Percentiles rank a stretch among this genome's conserved stretches.
Conservation (phyloP, 2,329 filamentous ascomycete species). For the Lecanosticta acicola region DNA sequence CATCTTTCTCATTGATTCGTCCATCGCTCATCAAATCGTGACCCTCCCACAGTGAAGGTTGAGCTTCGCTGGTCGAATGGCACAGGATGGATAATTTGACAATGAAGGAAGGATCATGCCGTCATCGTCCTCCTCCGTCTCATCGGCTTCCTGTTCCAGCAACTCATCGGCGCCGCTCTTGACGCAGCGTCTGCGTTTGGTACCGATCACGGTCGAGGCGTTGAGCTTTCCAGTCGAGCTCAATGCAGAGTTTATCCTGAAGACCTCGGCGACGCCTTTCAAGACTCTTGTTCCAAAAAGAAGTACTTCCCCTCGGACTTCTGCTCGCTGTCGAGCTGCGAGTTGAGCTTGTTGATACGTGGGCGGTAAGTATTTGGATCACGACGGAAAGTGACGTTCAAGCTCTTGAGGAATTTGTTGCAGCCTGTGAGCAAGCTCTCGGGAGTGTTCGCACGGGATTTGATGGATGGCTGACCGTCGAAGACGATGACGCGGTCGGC, state of each 20-base stretch:
- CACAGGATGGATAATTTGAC: background rate
- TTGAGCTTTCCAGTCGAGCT: conserved; percentile 6
- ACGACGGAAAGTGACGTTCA: conserved; percentile 97
- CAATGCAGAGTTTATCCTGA: conserved; percentile 7
- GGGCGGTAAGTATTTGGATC: conserved; percentile 94
- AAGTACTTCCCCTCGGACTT: conserved; percentile 94
- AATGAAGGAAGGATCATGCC: conserved; percentile 17
- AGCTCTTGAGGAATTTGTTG: conserved; percentile 92
- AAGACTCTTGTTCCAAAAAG: conserved; percentile 86
- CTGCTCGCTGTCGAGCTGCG: conserved; percentile 96
- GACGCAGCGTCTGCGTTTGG: conserved; percentile 28
- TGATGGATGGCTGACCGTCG: conserved; percentile 83
- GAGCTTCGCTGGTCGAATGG: conserved; percentile 2
- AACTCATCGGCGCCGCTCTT: conserved; percentile 48
- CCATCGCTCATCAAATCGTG: conserved; percentile 8
- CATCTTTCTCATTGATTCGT: background rate
- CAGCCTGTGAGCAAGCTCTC: conserved; percentile 92
- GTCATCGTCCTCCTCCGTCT: conserved; percentile 54
- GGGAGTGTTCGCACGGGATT: conserved; percentile 80
- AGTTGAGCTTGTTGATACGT: conserved; percentile 95
- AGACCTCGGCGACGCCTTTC: conserved; percentile 52
- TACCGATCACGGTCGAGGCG: conserved; percentile 17
- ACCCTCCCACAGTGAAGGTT: conserved; percentile 1
- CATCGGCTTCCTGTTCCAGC: conserved; percentile 56
- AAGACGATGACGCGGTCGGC: conserved; percentile 98